Conservation (phyloP, 768 basidiomycete species). For the Dentipellis sp. region DNA sequence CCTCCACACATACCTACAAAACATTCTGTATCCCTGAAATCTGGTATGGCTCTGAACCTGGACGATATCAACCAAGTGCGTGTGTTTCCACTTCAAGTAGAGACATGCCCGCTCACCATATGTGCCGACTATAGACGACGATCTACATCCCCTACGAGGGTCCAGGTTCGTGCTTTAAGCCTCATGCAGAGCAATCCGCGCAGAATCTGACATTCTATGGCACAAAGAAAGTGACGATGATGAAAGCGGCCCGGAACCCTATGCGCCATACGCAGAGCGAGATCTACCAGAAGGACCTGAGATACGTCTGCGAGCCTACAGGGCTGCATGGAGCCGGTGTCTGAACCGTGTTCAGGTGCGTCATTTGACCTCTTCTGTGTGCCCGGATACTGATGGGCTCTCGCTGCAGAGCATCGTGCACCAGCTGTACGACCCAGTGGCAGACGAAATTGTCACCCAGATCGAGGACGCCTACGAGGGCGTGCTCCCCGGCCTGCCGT, state of each 20-base stretch:
- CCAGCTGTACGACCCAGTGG: conserved; percentile 6
- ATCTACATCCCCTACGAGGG: conserved; percentile 11
- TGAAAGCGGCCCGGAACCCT: neutral
- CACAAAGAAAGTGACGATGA: neutral
- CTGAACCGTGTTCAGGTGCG: conserved; percentile 11
- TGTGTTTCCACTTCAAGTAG: neutral
- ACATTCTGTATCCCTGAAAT: neutral
- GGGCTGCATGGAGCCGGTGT: conserved; percentile 11
- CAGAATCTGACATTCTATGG: too few relatives aligned
- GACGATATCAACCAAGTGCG: conserved; percentile 12
- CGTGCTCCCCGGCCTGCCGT: conserved; percentile 13
- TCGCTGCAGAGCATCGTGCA: conserved; percentile 7
- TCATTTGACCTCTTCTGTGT: neutral
- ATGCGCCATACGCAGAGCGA: conserved; percentile 9
- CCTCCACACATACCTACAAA: neutral
- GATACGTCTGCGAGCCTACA: conserved; percentile 9
- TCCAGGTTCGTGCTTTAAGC: neutral
- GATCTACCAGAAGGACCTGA: conserved; percentile 10
- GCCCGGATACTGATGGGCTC: neutral
- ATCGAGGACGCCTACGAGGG: conserved; percentile 13
- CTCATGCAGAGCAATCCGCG: too few relatives aligned
- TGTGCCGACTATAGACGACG: conserved; percentile 1
- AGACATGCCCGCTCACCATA: neutral
- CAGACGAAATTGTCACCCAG: conserved; percentile 8
- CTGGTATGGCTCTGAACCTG: neutral